Evolutionary conservation across 2,329 filamentous ascomycete genomes (phyloP).

Genomic region (Microcyclospora tardicrescens): DNA sequence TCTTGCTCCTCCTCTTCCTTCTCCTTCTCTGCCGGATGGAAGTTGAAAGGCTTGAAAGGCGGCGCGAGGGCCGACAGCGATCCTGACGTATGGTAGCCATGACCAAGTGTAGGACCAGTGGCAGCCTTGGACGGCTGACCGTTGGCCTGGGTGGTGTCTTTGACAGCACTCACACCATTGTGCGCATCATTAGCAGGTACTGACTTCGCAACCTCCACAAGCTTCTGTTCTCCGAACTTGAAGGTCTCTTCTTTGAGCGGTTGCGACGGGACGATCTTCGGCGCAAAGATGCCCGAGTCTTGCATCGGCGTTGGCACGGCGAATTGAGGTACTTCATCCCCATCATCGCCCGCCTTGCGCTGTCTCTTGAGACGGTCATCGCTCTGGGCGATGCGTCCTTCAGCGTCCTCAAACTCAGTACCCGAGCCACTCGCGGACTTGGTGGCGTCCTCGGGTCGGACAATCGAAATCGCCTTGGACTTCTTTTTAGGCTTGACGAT

Average conservation of each 20-base stretch:
- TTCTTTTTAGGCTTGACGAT: slow-evolving; percentile 54
- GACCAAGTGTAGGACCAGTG: slow-evolving; percentile 24
- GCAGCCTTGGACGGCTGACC: slow-evolving; percentile 43
- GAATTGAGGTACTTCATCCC: slow-evolving; percentile 63
- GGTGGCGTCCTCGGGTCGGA: slow-evolving; percentile 33
- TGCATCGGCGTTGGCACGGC: slow-evolving; percentile 35
- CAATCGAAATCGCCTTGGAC: slow-evolving; percentile 73
- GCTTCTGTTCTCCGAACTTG: neutral
- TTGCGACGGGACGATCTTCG: neutral
- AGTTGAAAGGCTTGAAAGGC: too few species aligned
- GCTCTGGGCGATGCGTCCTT: slow-evolving; percentile 49
- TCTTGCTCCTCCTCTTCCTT: slow-evolving; percentile 4
- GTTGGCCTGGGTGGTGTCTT: slow-evolving; percentile 7
- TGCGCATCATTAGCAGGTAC: too few species aligned
- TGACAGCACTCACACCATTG: neutral
- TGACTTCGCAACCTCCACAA: neutral
- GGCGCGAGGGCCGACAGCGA: neutral
- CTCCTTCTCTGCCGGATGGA: too few species aligned
- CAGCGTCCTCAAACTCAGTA: slow-evolving; percentile 39
- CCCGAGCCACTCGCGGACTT: slow-evolving; percentile 9
- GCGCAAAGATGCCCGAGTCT: slow-evolving; percentile 5
- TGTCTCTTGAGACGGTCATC: slow-evolving; percentile 64
- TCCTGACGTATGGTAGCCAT: slow-evolving; percentile 2
- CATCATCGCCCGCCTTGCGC: slow-evolving; percentile 51
- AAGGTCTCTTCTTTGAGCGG: slow-evolving; percentile 6